phyloP scores from a whole-genome alignment of 2,329 filamentous ascomycete genomes.

The Chrysosporium queenslandicum region DNA sequence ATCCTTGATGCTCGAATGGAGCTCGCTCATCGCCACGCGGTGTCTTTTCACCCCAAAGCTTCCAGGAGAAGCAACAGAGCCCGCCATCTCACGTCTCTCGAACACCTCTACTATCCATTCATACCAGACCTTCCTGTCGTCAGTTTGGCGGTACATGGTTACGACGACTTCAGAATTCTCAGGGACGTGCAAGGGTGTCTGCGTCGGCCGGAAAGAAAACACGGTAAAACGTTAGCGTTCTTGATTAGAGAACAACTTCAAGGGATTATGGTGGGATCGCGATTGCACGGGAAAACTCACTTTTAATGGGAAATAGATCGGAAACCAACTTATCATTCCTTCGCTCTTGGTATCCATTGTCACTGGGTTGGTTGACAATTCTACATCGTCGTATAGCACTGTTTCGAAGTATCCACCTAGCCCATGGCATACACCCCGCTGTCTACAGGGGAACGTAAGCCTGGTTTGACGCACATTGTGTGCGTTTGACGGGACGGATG shows the following conservation, averaged over 20 bases:
- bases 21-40: conserved; percentile 37
- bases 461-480: conserved; percentile 79
- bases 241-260: background rate
- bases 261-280: background rate
- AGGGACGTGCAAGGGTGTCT: conserved; percentile 79
- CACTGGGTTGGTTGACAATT: conserved; percentile 86
- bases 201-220: too few relatives aligned
- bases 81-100: conserved; percentile 22
- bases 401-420: conserved; percentile 93
- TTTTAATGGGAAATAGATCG: conserved; percentile 94
- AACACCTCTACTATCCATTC: conserved; percentile 93
- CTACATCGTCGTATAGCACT: conserved; percentile 75
- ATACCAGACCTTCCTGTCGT: conserved; percentile 95
- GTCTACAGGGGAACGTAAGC: conserved; percentile 64
- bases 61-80: background rate
- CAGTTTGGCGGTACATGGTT: conserved; percentile 92
- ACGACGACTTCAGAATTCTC: conserved; percentile 76
- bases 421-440: conserved; percentile 78
- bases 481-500: conserved; percentile 61
- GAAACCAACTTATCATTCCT: conserved; percentile 99
- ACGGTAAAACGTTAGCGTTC: background rate
- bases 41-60: conserved; percentile 6
- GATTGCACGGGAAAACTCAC: conserved; percentile 40
- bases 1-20: conserved; percentile 42
- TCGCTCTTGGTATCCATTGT: conserved; percentile 86